A percentile compares a stretch with the other conserved stretches of the same genome.
phyloP scores from a whole-genome alignment of 2,329 filamentous ascomycete genomes.

The Microcyclospora tardicrescens region DNA sequence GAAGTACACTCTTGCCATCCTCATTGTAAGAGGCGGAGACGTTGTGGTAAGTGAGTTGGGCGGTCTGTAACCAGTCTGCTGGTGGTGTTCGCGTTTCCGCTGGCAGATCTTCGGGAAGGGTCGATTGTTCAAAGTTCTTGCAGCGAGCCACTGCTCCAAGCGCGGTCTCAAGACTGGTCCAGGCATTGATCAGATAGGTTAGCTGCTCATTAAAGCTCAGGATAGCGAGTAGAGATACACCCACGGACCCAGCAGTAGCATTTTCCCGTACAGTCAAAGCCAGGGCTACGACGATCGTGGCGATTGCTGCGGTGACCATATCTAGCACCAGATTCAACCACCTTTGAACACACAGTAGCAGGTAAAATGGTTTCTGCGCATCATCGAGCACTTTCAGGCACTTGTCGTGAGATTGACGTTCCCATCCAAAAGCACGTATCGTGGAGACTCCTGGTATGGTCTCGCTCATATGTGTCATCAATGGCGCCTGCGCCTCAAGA shows the following conservation, averaged over 20 bases:
- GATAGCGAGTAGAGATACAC: slow-evolving; percentile 41
- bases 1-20: slow-evolving; percentile 27
- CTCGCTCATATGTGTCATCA: slow-evolving; percentile 40
- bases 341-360: slow-evolving; percentile 32
- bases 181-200: slow-evolving; percentile 38
- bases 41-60: slow-evolving; percentile 58
- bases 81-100: slow-evolving; percentile 49
- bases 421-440: slow-evolving; percentile 42
- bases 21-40: slow-evolving; percentile 29
- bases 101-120: slow-evolving; percentile 40
- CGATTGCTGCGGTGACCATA: slow-evolving; percentile 26
- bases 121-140: slow-evolving; percentile 38
- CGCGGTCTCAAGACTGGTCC: slow-evolving; percentile 46
- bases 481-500: slow-evolving; percentile 37
- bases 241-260: slow-evolving; percentile 26
- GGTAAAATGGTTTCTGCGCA: slow-evolving; percentile 33
- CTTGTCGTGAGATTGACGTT: slow-evolving; percentile 25
- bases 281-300: slow-evolving; percentile 16
- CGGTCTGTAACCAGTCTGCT: slow-evolving; percentile 63
- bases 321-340: slow-evolving; percentile 32
- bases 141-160: slow-evolving; percentile 45
- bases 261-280: slow-evolving; percentile 26
- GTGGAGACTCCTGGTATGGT: slow-evolving; percentile 36
- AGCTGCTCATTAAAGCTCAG: slow-evolving; percentile 41
- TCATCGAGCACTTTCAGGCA: slow-evolving; percentile 26